Conservation (phyloP, 768 basidiomycete species). For the Termitomyces sp. region DNA sequence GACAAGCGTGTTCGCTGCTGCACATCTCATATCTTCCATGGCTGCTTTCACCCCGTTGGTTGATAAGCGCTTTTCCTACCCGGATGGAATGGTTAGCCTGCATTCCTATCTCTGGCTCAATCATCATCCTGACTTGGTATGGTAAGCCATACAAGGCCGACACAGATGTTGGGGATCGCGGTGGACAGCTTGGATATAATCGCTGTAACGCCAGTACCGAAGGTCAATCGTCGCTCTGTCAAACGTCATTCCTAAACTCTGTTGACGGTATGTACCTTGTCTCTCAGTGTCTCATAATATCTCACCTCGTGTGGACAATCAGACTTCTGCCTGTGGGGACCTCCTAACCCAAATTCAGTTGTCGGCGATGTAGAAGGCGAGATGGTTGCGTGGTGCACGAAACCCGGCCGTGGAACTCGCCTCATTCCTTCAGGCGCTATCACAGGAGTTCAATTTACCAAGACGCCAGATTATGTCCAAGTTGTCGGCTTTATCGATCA, state of each 20-base stretch:
- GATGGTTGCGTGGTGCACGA: slow-evolving; percentile 73
- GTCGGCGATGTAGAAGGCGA: slow-evolving; percentile 65
- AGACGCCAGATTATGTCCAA: slow-evolving; percentile 58
- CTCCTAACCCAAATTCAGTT: slow-evolving; percentile 38
- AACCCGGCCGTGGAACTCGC: slow-evolving; percentile 40
- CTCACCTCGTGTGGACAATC: neutral
- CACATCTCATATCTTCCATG: slow-evolving; percentile 1
- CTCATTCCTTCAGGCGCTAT: slow-evolving; percentile 38
- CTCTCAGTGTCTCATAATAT: neutral
- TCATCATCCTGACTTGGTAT: neutral
- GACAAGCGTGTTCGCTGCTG: neutral
- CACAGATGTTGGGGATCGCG: slow-evolving; percentile 36
- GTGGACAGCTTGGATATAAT: slow-evolving; percentile 55
- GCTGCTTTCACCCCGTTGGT: slow-evolving; percentile 9
- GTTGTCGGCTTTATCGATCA: slow-evolving; percentile 55
- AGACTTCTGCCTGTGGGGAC: slow-evolving; percentile 52
- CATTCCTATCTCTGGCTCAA: neutral
- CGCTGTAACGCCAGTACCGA: slow-evolving; percentile 54
- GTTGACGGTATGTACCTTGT: slow-evolving; percentile 36
- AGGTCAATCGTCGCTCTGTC: slow-evolving; percentile 48
- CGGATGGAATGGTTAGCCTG: slow-evolving; percentile 10
- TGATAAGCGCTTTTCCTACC: slow-evolving; percentile 12
- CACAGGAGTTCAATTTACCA: slow-evolving; percentile 30
- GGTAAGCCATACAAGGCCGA: slow-evolving; percentile 48
- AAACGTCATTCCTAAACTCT: slow-evolving; percentile 47